Conservation (phyloP, 805 yeast species). For the Dipodascus geniculatus region DNA sequence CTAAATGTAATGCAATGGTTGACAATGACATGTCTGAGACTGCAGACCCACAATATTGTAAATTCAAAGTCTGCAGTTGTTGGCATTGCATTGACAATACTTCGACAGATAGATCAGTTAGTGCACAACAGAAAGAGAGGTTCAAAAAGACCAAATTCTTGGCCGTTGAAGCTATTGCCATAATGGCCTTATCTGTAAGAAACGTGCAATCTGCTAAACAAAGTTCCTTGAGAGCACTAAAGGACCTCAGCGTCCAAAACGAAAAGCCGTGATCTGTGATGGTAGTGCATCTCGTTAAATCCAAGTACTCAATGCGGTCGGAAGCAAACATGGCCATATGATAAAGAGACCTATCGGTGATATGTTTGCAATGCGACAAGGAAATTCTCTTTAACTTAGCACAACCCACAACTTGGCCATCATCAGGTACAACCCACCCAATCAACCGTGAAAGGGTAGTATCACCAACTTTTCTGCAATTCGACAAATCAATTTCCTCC, state of each 20-base stretch:
- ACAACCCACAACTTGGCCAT: slow-evolving; percentile 38
- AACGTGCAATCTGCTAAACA: slow-evolving; percentile 64
- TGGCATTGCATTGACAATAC: slow-evolving; percentile 58
- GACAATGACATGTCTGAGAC: slow-evolving; percentile 61
- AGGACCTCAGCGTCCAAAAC: slow-evolving; percentile 47
- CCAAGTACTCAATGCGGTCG: slow-evolving; percentile 41
- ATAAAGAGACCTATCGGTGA: slow-evolving; percentile 57
- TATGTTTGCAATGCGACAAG: slow-evolving; percentile 64
- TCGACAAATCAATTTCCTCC: slow-evolving; percentile 52
- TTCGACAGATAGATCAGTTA: slow-evolving; percentile 58
- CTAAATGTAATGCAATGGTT: slow-evolving; percentile 45
- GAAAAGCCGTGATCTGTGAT: slow-evolving; percentile 66
- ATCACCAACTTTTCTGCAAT: slow-evolving; percentile 64
- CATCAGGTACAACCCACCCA: slow-evolving; percentile 33
- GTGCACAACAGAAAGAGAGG: slow-evolving; percentile 63
- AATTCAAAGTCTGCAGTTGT: slow-evolving; percentile 37
- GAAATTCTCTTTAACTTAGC: slow-evolving; percentile 40
- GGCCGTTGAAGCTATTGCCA: slow-evolving; percentile 50
- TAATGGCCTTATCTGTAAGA: slow-evolving; percentile 52
- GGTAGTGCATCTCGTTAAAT: slow-evolving; percentile 64
- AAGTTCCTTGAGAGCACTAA: slow-evolving; percentile 41
- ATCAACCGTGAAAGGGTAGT: slow-evolving; percentile 58
- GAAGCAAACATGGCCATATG: slow-evolving; percentile 50
- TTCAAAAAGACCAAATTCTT: slow-evolving; percentile 45
- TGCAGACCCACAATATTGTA: slow-evolving; percentile 71